These are phyloP conservation scores for Vicia sativa DNA, from an alignment of 306 rosid species.

Conservation along the genomic window DNA sequence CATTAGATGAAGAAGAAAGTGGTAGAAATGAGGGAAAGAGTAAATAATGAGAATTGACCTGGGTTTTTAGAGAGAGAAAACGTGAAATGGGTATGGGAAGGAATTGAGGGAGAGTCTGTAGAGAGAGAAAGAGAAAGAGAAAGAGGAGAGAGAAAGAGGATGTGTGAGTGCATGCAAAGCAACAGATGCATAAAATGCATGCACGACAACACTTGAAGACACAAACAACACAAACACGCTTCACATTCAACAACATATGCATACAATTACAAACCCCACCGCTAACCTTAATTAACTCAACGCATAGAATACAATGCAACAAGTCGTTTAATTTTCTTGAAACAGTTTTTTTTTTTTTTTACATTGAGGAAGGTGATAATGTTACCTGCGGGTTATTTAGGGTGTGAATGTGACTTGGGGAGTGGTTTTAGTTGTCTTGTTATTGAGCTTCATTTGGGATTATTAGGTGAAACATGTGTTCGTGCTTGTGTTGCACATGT, in stretches of 20 bases:
- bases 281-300: constrained; percentile 42
- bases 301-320: constrained; percentile 25
- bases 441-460: constrained; percentile 28
- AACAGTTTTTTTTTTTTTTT: constrained; percentile 24
- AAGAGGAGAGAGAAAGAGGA: constrained; percentile 28
- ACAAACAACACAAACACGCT: constrained; percentile 49
- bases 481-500: constrained; percentile 45
- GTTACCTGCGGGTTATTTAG: constrained; percentile 37
- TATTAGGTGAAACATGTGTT: constrained; percentile 38
- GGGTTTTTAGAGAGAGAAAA: constrained; percentile 51
- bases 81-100: constrained; percentile 35
- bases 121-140: constrained; percentile 33
- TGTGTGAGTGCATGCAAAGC: constrained; percentile 92
- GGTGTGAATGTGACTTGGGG: constrained; percentile 12
- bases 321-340: constrained; percentile 43
- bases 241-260: background rate
- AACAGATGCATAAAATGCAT: constrained; percentile 92
- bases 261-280: constrained; percentile 33
- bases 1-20: constrained; percentile 32
- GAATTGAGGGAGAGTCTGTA: background rate
- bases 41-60: constrained; percentile 52
- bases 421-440: constrained; percentile 20
- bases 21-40: constrained; percentile 38
- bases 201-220: constrained; percentile 93
- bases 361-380: constrained; percentile 22